Base-by-base conservation (phyloP, 495 filamentous ascomycete genomes). In the Trichoderma reesei region DNA sequence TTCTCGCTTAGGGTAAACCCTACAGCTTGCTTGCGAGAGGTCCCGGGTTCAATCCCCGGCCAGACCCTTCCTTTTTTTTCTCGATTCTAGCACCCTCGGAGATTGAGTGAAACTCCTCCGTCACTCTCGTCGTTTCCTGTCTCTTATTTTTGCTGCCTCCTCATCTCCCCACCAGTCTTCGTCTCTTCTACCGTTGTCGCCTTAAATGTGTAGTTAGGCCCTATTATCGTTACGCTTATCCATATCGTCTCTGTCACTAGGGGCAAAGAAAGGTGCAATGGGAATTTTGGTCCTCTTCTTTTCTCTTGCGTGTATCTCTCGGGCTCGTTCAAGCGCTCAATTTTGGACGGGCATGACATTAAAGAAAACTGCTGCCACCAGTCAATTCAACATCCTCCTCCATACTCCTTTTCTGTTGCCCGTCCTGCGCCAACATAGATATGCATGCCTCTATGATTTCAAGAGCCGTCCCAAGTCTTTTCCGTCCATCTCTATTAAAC, bases 51-150 rank as follows among this genome's bases (percentile, higher is more conserved):
- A 48, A 48, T 48, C 44, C 44, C 44, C 44, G 44, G 44, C 44
- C 44, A 48, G 44, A 48, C 44, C 44, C 44, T 8, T 48, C 16
- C 56, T 65, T 62, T 63, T 33, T 16, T 56, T 56, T 65, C 48
- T 65, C 61, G 64, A 65, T 65, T 65, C 64, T 61, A 56, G 64
- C 64, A n/a, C n/a, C n/a, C n/a, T n/a, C n/a, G n/a, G n/a, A n/a
- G n/a, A n/a, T n/a, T n/a, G n/a, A n/a, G n/a, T n/a, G n/a, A n/a
- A n/a, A n/a, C n/a, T n/a, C n/a, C n/a, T n/a, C n/a, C n/a, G n/a
- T n/a, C n/a, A n/a, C n/a, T n/a, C n/a, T n/a, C n/a, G n/a, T n/a
- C n/a, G n/a, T n/a, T n/a, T n/a, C n/a, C n/a, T n/a, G n/a, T n/a
- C n/a, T n/a, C 3, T 18, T 39, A 16, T 41, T 18, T 61, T n/a